These are phyloP conservation scores for Pestalotiopsis sp. DNA, from an alignment of 2,329 filamentous ascomycete species.

Conservation along the genomic window DNA sequence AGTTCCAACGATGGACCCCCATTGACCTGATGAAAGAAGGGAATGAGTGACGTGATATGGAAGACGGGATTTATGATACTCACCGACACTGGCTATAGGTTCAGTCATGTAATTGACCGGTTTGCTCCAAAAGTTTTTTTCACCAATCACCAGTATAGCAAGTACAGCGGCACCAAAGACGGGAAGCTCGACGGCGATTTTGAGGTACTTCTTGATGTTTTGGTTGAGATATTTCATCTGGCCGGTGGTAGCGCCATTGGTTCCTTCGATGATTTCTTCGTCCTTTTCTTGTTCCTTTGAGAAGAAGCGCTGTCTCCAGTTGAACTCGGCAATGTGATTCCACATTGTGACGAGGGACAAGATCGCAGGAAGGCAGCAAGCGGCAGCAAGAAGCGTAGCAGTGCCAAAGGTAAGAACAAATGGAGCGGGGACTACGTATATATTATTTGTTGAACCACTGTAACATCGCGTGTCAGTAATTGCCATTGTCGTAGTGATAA, in stretches of 20 bases:
- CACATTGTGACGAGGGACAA: slow-evolving; percentile 63
- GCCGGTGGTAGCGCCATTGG: slow-evolving; percentile 53
- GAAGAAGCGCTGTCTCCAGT: slow-evolving; percentile 53
- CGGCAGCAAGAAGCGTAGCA: slow-evolving; percentile 62
- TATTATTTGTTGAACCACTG: background rate
- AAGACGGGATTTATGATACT: slow-evolving; percentile 19
- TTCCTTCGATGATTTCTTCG: slow-evolving; percentile 49
- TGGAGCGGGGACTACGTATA: slow-evolving; percentile 32
- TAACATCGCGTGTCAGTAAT: too few species aligned
- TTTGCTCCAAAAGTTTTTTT: slow-evolving; percentile 63
- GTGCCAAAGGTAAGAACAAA: slow-evolving; percentile 57
- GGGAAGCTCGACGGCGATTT: slow-evolving; percentile 54
- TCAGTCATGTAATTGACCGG: slow-evolving; percentile 62
- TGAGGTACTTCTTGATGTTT: slow-evolving; percentile 54
- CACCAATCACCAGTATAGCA: slow-evolving; percentile 61
- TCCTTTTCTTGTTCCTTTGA: slow-evolving; percentile 26
- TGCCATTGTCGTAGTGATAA: too few species aligned
- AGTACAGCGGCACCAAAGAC: slow-evolving; percentile 61
- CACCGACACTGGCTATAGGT: slow-evolving; percentile 62
- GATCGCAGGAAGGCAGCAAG: slow-evolving; percentile 66
- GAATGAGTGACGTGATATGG: background rate
- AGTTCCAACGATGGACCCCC: slow-evolving; percentile 62
- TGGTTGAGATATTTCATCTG: slow-evolving; percentile 58
- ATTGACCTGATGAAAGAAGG: slow-evolving; percentile 46
- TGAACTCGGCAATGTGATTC: slow-evolving; percentile 65